phyloP scores from a whole-genome alignment of 768 basidiomycete genomes.

The Suillus discolor region DNA sequence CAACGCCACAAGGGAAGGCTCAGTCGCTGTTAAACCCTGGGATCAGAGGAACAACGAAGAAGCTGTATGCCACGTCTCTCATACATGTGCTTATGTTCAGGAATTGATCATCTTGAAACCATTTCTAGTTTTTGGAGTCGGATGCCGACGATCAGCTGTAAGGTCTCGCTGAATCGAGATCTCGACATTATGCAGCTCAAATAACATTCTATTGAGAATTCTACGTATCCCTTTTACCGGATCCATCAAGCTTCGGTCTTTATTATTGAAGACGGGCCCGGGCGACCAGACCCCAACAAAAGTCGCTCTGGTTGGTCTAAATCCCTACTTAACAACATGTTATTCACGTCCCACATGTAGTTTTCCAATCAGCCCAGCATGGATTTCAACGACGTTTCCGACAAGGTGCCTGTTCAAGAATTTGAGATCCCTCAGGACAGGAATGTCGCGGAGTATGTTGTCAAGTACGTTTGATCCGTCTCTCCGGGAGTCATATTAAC shows the following conservation, averaged over 20 bases:
- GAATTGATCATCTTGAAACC: background rate
- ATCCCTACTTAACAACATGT: background rate
- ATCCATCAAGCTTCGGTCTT: conserved; percentile 78
- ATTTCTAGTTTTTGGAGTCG: conserved; percentile 73
- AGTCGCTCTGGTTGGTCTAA: conserved; percentile 61
- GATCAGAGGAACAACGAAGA: conserved; percentile 71
- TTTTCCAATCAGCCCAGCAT: conserved; percentile 76
- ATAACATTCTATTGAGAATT: conserved; percentile 52
- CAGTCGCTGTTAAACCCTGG: conserved; percentile 86
- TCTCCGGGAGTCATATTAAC: background rate
- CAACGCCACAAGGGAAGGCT: conserved; percentile 57
- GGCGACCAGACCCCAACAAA: conserved; percentile 74
- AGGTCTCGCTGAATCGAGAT: conserved; percentile 18
- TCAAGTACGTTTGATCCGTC: conserved; percentile 53
- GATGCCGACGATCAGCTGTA: conserved; percentile 93
- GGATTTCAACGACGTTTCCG: conserved; percentile 76
- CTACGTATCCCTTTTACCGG: conserved; percentile 87
- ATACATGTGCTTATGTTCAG: conserved; percentile 5
- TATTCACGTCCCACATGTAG: conserved; percentile 37
- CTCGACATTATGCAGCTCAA: conserved; percentile 12
- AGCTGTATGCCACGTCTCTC: conserved; percentile 46
- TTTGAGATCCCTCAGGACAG: conserved; percentile 68
- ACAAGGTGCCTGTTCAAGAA: conserved; percentile 69
- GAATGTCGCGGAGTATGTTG: conserved; percentile 83
- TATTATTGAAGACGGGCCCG: conserved; percentile 86